Percentiles rank a stretch among this genome's conserved stretches.
These are phyloP conservation scores for Gamarada debralockiae DNA, from an alignment of 495 filamentous ascomycete genomes.

Conservation along the genomic window DNA sequence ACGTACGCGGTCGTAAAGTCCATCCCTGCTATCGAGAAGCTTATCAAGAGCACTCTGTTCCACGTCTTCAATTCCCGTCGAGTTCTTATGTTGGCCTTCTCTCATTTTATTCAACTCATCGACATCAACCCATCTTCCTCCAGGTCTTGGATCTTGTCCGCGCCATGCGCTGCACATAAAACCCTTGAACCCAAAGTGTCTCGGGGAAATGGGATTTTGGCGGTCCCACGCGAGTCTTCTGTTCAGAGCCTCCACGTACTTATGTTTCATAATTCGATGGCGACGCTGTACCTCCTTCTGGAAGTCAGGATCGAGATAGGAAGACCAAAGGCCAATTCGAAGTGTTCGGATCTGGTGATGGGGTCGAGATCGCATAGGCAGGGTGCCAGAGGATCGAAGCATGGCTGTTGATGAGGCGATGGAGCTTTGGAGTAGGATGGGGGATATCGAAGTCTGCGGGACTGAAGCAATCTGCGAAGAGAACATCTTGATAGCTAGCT, in stretches of 20 bases:
- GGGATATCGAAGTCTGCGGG: neutral
- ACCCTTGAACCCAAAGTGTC: conserved; percentile 28
- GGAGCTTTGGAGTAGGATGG: neutral
- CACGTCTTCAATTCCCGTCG: conserved; percentile 15
- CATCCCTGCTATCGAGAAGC: conserved; percentile 8
- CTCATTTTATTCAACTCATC: conserved; percentile 11
- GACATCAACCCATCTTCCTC: conserved; percentile 19
- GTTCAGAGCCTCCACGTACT: conserved; percentile 35
- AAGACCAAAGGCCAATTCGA: conserved; percentile 41
- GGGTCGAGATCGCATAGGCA: conserved; percentile 11
- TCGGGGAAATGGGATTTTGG: conserved; percentile 12
- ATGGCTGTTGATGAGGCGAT: conserved; percentile 8
- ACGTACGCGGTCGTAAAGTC: neutral
- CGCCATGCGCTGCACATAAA: conserved; percentile 35
- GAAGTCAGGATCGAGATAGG: conserved; percentile 34
- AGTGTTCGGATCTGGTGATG: conserved; percentile 40
- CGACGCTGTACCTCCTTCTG: conserved; percentile 36
- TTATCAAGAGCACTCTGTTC: conserved; percentile 13
- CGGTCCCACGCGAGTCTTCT: conserved; percentile 36
- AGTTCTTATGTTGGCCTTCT: neutral
- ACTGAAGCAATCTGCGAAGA: conserved; percentile 11
- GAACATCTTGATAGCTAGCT: conserved; percentile 14
- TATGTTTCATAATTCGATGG: conserved; percentile 33
- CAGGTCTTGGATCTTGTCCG: conserved; percentile 1
- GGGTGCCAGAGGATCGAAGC: conserved; percentile 12